Conservation (phyloP, 2,329 filamentous ascomycete genomes). For the Cryphonectria carpinicola region DNA sequence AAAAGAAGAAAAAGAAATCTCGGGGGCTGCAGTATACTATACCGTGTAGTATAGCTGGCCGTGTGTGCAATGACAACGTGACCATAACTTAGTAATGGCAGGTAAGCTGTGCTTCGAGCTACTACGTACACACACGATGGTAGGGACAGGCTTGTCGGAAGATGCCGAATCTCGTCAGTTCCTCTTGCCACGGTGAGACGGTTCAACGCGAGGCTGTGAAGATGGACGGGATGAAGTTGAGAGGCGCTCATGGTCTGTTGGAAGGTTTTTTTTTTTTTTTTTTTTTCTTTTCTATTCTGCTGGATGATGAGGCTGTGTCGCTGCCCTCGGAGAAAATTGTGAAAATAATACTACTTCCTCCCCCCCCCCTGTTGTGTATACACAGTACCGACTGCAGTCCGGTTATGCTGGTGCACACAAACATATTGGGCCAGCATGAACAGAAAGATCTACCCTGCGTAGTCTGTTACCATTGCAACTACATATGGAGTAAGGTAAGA, state of each 20-base stretch:
- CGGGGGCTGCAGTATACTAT: no score
- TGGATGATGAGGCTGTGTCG: no score
- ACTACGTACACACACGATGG: no score
- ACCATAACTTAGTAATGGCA: background rate
- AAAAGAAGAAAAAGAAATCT: no score
- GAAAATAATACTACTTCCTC: no score
- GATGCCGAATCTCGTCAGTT: conserved; percentile 1
- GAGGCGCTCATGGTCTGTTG: background rate
- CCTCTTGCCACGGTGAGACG: background rate
- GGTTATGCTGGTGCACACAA: background rate
- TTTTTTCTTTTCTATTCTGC: background rate
- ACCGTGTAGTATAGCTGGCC: background rate
- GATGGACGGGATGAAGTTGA: background rate
- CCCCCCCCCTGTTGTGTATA: background rate
- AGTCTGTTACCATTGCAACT: background rate
- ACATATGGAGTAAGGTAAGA: no score
- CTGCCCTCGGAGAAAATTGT: no score
- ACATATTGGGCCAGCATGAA: background rate
- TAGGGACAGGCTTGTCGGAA: conserved; percentile 2
- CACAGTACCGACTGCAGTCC: background rate
- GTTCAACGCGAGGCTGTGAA: background rate
- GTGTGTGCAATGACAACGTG: background rate
- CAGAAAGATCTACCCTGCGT: background rate
- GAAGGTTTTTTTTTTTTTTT: background rate
- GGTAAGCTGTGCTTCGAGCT: background rate